Base-by-base conservation (phyloP, 2,329 filamentous ascomycete genomes). In the Diaporthe caulivora region DNA sequence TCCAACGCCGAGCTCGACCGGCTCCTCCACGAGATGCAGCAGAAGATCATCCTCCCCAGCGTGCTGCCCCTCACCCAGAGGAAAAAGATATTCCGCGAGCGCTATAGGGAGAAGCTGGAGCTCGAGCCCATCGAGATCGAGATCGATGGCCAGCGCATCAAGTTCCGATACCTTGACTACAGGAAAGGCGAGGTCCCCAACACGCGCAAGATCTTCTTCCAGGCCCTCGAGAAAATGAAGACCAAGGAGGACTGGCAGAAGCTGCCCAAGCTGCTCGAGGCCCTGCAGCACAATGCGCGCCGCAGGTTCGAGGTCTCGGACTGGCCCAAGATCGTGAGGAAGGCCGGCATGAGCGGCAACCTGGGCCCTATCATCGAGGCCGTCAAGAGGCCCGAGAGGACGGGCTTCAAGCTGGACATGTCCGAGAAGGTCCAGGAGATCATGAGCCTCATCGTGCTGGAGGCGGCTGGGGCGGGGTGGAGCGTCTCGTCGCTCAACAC, bases 21-120 rank as follows among this genome's bases (percentile, higher is more conserved):
- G 17, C 78, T 87, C 42, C 87, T 93, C 75, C 80, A 81, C 53
- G 81, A 78, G 29, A 86, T 93, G 79, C 89, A 91, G 76, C 82
- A 86, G 58, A 88, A 88, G 77, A 86, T 92, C 80, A 88, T 93
- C 79, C 82, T 93, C 54, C 91, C 91, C n/a, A 82, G 86, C 42
- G 88, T 91, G 79, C 88, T 94, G 37, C 84, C 87, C 29, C 72
- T 79, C 37, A 81, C 83, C 67, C 88, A 92, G 82, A 87, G 85
- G 77, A 84, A 87, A 76, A 84, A 88, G 74, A 81, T 93, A 77
- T 87, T 86, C 82, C 82, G 84, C 73, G 76, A 79, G 18, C 86
- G 84, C 75, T 83, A 86, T 80, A 82, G 84, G 76, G 82, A 86
- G 76, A 81, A 81, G 73, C 86, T 93, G 53, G 82, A 87, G 74